Base-by-base conservation (phyloP, 192 early-diverging fungal species). In the Coemansia sp. region DNA sequence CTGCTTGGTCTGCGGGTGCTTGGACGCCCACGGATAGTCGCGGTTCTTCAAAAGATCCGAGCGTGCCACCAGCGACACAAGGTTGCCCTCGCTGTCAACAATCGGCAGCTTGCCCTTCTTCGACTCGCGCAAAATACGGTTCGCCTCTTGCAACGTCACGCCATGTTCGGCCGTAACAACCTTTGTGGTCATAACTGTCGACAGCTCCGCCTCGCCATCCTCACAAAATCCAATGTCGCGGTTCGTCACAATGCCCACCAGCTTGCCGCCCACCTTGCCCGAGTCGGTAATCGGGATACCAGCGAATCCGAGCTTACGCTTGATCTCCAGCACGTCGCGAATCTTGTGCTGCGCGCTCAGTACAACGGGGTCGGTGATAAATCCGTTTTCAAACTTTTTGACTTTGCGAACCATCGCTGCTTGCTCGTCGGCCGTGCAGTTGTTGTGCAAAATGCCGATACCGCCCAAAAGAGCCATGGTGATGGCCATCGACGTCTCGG, bases 81-180 rank as follows among this genome's bases (percentile, higher is more conserved):
- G 87, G 77, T 88, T 84, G 56, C 89, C 89, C 11, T 90, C 41
- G 22, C 75, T 77, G 76, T 98, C 92, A 57, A 98, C 90, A 57
- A 98, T 96, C 25, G 94, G 95, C 50, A 98, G 86, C 83, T 98
- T 98, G 66, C 96, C 96, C 83, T 97, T 97, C 83, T 92, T 91
- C 69, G 93, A 95, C 32, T 84, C 82, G 51, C 88, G 83, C 65
- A 98, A 84, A 57, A 97, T 93, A 22, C 82, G 73, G 80, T 98
- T 94, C 54, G 96, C 96, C 76, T 96, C 92, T 41, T 82, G 75
- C 38, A 97, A 85, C 3, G 95, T 96, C 35, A 96, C 91, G 58
- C 95, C 95, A 62, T 93, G 78, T 19, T 88, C 75, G 29, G 94
- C 96, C 7, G 88, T 87, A 49, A 94, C 89, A 19, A 98, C 83